Evolutionary conservation across 352 stramenopile species (phyloP).

Genomic region (Pythium aquatile): DNA sequence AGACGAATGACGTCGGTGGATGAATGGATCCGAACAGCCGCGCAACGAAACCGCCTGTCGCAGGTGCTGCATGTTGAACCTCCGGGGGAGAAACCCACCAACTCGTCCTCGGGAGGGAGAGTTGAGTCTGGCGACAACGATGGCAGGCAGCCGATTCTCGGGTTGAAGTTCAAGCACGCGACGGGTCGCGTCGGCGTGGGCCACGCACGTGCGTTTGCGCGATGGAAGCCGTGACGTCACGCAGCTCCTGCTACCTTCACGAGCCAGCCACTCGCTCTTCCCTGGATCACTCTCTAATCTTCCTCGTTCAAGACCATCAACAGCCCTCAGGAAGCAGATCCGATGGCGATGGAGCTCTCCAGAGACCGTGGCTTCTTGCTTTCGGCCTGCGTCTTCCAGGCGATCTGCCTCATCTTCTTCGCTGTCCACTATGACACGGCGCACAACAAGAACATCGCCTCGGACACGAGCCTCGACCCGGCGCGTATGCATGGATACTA

Average conservation of each 20-base stretch:
- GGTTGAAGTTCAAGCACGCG: background rate
- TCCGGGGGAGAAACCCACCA: background rate
- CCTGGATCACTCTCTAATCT: conserved; percentile 16
- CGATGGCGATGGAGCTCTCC: conserved; percentile 21
- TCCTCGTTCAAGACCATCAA: background rate
- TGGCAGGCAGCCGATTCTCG: background rate
- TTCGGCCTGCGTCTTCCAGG: conserved; percentile 41
- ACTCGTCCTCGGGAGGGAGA: background rate
- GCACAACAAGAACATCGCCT: conserved; percentile 29
- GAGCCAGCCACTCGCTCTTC: background rate
- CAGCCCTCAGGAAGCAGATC: background rate
- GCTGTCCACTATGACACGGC: conserved; percentile 45
- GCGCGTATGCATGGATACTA: conserved; percentile 28
- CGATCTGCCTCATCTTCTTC: conserved; percentile 47
- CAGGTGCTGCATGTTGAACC: conserved; percentile 16
- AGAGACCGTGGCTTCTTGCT: conserved; percentile 42
- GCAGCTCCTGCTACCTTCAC: background rate
- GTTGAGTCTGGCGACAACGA: conserved; percentile 4
- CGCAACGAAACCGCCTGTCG: conserved; percentile 6
- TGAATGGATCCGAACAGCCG: conserved; percentile 6
- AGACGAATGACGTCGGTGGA: background rate
- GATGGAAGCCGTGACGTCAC: background rate
- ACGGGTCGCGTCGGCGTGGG: background rate
- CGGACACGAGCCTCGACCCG: background rate
- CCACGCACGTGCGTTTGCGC: background rate